Evolutionary conservation across 345 rosid species (phyloP), one percentile per base, ranked within the genome.

Genomic region (Citrus hindsii): DNA sequence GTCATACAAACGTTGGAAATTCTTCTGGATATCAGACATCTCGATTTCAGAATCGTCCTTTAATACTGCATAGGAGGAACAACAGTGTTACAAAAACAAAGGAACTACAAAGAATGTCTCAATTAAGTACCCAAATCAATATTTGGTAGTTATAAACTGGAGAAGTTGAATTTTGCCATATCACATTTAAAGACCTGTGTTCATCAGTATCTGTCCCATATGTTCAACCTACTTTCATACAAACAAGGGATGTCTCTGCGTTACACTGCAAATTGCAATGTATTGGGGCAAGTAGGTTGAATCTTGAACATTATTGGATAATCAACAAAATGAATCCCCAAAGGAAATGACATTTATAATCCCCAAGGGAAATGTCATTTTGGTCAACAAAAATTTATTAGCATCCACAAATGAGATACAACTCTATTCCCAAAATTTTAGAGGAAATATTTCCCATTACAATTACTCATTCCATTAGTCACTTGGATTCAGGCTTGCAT

Each of bases 1-100:
- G 51, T 92, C 90, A 28, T 90, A 89, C 61, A 96, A 80, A 27
- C 76, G 79, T 72, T 81, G 85, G 28, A 96, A 86, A 72, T 86
- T 91, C 78, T 84, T 92, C 81, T 85, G 89, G 73, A 94, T 88
- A 60, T 90, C 94, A 5, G 86, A 76, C 84, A 90, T 79, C 48
- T 91, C 92, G 61, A 89, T 71, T 82, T 87, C 87, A 48, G 92
- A 87, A 79, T 84, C 87, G 35, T 74, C 81, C 75, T 76, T 89
- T 66, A 94, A 81, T 61, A 91, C 99, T 94, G 93, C 86, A 83
- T 67, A n/a, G 24, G 9, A 14, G 80, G 58, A 63, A 42, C 42
- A 70, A 69, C 67, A 68, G 1, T 14, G 67, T 72, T 55, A 63
- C 24, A 62, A 7, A 4, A 64, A 13, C 12, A 56, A 38, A 37